Conservation (phyloP, 1,284 basidiomycete species). For the Tilletia horrida region DNA sequence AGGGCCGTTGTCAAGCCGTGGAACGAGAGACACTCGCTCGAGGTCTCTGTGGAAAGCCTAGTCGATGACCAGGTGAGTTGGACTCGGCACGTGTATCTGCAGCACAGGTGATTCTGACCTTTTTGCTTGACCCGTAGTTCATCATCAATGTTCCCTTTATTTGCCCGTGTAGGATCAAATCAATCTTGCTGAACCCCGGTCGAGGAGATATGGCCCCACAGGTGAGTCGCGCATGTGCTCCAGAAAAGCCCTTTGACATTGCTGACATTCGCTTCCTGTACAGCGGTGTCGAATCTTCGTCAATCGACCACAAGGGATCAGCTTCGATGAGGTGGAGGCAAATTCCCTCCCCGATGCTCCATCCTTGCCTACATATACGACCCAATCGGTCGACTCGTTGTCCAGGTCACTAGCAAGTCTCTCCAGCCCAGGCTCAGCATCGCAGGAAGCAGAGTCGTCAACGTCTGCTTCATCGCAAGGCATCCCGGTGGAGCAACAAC, state of each 20-base stretch:
- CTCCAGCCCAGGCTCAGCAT: no score
- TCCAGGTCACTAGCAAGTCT: no score
- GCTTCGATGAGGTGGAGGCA: conserved; percentile 45
- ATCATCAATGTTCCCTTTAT: conserved; percentile 49
- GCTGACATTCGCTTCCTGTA: neutral
- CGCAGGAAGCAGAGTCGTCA: no score
- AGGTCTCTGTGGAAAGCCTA: conserved; percentile 43
- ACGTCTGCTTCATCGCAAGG: no score
- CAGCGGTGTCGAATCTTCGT: conserved; percentile 45
- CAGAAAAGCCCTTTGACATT: no score
- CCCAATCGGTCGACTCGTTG: neutral
- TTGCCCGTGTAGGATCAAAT: conserved; percentile 46
- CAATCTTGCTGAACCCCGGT: conserved; percentile 46
- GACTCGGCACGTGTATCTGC: neutral
- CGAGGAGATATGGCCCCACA: conserved; percentile 48
- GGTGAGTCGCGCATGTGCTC: conserved; percentile 18
- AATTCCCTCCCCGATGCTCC: neutral
- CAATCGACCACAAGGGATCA: conserved; percentile 49
- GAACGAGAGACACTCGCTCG: conserved; percentile 38
- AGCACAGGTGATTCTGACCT: neutral
- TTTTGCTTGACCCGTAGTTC: neutral
- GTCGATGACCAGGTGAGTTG: conserved; percentile 46
- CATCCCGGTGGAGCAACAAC: neutral
- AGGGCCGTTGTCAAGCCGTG: conserved; percentile 50
- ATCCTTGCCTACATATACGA: neutral